phyloP scores from a whole-genome alignment of 2,329 filamentous ascomycete genomes.

The Hypoxylon sp. region DNA sequence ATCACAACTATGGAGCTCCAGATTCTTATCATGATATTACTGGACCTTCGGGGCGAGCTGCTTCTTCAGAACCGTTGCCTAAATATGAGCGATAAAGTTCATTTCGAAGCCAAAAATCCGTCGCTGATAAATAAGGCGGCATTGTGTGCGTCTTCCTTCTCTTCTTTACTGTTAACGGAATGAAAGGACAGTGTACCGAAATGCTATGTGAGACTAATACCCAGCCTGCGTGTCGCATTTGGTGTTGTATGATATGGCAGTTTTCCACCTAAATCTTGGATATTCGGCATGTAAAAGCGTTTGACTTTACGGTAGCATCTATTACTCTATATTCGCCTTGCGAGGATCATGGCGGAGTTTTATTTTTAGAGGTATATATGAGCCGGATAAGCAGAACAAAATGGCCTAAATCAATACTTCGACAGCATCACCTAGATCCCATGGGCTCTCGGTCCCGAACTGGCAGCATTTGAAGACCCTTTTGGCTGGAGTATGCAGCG shows the following conservation, averaged over 20 bases:
- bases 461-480: not conserved
- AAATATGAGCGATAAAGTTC: constrained; percentile 53
- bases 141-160: constrained; percentile 4
- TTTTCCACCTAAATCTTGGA: constrained; percentile 17
- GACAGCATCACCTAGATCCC: constrained; percentile 35
- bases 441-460: constrained; percentile 34
- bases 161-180: constrained; percentile 2
- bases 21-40: constrained; percentile 61
- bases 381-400: not conserved
- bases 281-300: constrained; percentile 18
- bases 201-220: constrained; percentile 14
- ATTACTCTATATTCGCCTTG: constrained; percentile 1
- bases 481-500: not conserved
- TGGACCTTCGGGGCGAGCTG: constrained; percentile 57
- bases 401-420: constrained; percentile 10
- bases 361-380: constrained; percentile 12
- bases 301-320: constrained; percentile 20
- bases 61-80: constrained; percentile 50
- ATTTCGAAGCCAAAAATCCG: not conserved
- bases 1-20: constrained; percentile 44
- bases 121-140: not conserved
- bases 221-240: constrained; percentile 11
- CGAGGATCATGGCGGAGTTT: constrained; percentile 7
- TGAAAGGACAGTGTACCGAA: not conserved
- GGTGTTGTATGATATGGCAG: constrained; percentile 30